Percentiles rank a stretch among this genome's conserved stretches.
Conservation (phyloP, 176 grass and related monocot genomes). For the Themeda triandra region DNA sequence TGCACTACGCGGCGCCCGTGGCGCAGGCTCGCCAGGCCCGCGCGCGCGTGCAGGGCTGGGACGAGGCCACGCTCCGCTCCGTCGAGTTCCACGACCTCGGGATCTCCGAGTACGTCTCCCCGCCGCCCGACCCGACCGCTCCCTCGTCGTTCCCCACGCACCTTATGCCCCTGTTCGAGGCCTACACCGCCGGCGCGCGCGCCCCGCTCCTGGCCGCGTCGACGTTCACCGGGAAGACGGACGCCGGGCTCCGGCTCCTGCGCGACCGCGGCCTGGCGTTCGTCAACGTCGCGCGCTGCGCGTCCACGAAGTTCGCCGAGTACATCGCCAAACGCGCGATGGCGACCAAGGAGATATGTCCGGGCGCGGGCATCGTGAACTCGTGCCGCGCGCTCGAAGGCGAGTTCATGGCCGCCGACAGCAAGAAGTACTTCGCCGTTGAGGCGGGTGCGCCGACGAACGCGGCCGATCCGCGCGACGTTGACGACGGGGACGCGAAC, state of each 20-base stretch:
- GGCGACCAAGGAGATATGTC: not conserved
- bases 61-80: not conserved
- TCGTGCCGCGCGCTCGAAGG: constrained; percentile 41
- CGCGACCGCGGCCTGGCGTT: not conserved
- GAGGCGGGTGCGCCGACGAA: too few species aligned
- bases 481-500: too few species aligned
- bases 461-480: too few species aligned
- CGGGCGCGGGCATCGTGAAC: constrained; percentile 8
- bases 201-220: constrained; percentile 35
- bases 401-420: constrained; percentile 30
- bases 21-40: constrained; percentile 41
- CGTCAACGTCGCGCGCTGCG: not conserved
- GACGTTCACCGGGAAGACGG: not conserved
- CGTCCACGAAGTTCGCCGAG: not conserved
- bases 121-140: constrained; percentile 29
- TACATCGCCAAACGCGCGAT: not conserved
- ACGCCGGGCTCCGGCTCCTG: constrained; percentile 11
- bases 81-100: constrained; percentile 50
- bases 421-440: constrained; percentile 47
- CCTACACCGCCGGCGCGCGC: constrained; percentile 25
- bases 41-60: not conserved
- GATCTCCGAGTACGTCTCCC: constrained; percentile 31
- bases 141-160: constrained; percentile 40
- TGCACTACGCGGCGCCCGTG: not conserved
- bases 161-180: constrained; percentile 32